phyloP scores from a whole-genome alignment of 106 monocot genomes.

The Allium fistulosum region DNA sequence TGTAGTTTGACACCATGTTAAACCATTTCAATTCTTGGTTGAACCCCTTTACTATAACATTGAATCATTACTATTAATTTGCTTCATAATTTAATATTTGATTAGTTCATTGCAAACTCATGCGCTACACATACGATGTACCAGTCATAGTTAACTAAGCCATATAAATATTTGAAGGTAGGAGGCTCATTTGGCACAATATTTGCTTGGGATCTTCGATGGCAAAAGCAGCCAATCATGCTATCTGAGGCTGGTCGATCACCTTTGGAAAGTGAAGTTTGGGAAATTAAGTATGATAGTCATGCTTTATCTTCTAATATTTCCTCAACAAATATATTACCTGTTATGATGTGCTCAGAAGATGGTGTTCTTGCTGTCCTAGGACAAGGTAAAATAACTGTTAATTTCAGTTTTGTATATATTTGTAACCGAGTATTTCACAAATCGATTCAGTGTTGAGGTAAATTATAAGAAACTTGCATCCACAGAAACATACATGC shows the following conservation, averaged over 20 bases:
- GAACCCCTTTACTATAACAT: too few relatives aligned
- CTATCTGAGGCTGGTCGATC: conserved; percentile 56
- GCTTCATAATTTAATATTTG: too few relatives aligned
- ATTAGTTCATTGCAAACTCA: too few relatives aligned
- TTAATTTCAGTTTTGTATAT: neutral
- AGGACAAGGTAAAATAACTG: conserved; percentile 52
- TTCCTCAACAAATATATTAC: conserved; percentile 43
- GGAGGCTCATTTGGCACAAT: conserved; percentile 87
- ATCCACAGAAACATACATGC: too few relatives aligned
- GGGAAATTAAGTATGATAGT: conserved; percentile 89
- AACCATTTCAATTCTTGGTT: too few relatives aligned
- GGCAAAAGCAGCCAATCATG: conserved; percentile 72
- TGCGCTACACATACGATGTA: too few relatives aligned
- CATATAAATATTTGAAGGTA: conserved; percentile 37
- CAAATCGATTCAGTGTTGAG: too few relatives aligned
- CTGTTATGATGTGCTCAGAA: conserved; percentile 91
- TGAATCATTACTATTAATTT: too few relatives aligned
- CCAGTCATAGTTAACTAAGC: too few relatives aligned
- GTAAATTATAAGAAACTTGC: too few relatives aligned
- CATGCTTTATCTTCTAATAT: conserved; percentile 38
- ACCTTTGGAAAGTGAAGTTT: conserved; percentile 79
- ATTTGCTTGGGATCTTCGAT: conserved; percentile 92
- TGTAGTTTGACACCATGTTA: too few relatives aligned
- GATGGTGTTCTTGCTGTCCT: conserved; percentile 82
- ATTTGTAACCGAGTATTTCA: too few relatives aligned